Evolutionary conservation across 129 eudicot species (phyloP).

Genomic region (Silybum marianum): DNA sequence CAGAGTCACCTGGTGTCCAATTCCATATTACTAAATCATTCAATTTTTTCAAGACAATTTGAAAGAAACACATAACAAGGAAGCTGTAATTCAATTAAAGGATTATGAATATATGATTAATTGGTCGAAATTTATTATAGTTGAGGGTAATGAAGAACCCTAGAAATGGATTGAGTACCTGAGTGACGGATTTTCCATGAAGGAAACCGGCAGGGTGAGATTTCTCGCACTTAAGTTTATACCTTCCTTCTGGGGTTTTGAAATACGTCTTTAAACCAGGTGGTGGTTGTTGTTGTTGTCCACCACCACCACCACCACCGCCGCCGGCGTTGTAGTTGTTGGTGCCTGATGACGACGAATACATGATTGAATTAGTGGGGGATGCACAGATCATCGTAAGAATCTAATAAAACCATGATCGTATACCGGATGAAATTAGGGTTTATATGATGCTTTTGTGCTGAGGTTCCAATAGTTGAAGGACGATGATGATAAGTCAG

Average conservation of each 20-base stretch:
- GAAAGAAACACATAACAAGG: neutral
- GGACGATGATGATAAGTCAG: no score
- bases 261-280: conserved; percentile 78
- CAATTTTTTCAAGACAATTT: neutral
- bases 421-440: no score
- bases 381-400: conserved; percentile 45
- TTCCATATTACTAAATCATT: no score
- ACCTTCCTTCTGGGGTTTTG: conserved; percentile 91
- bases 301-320: conserved; percentile 36
- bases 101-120: no score
- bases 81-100: no score
- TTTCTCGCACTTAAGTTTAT: conserved; percentile 86
- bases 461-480: no score
- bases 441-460: no score
- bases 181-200: conserved; percentile 85
- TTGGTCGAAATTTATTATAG: neutral
- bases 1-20: conserved; percentile 61
- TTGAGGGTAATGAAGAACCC: neutral
- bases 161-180: conserved; percentile 40
- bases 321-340: neutral
- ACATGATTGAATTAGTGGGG: conserved; percentile 44
- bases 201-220: conserved; percentile 82
- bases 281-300: conserved; percentile 49
- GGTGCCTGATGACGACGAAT: conserved; percentile 58
- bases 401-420: no score